Percentiles rank a stretch among this genome's conserved stretches.
Conservation (phyloP, 2,329 filamentous ascomycete genomes). For the Bipolaris cookei region DNA sequence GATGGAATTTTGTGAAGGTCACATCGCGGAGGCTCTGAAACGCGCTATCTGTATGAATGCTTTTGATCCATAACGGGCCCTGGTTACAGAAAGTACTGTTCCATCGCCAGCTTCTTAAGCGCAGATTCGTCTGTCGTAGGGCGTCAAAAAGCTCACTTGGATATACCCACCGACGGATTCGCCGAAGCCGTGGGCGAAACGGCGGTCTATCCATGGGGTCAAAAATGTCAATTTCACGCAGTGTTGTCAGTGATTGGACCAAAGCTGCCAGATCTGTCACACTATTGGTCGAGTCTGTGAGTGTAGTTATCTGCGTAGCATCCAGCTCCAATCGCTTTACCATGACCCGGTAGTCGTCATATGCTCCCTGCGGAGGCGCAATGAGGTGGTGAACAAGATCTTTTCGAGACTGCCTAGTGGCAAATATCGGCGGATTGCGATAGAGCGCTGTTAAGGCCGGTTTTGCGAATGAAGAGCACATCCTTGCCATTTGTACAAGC, state of each 20-base stretch:
- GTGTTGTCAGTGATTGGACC: conserved; percentile 67
- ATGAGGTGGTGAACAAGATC: conserved; percentile 62
- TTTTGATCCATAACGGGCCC: conserved; percentile 45
- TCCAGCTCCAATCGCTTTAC: conserved; percentile 74
- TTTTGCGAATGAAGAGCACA: conserved; percentile 69
- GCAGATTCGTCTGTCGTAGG: conserved; percentile 59
- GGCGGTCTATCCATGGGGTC: conserved; percentile 72
- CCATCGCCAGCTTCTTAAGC: conserved; percentile 63
- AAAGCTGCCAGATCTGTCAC: conserved; percentile 65
- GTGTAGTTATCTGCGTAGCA: conserved; percentile 63
- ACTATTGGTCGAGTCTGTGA: conserved; percentile 60
- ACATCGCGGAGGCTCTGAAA: conserved; percentile 48
- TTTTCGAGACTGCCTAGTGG: conserved; percentile 54
- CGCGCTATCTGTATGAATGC: conserved; percentile 55
- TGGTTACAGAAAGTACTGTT: conserved; percentile 56
- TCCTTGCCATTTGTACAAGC: conserved; percentile 68
- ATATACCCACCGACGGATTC: conserved; percentile 69
- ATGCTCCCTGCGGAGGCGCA: conserved; percentile 47
- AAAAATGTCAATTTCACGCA: conserved; percentile 74
- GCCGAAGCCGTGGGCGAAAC: conserved; percentile 64
- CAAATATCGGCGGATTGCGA: conserved; percentile 68
- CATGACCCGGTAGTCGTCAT: conserved; percentile 71
- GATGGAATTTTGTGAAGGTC: conserved; percentile 46
- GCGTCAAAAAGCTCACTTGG: conserved; percentile 68
- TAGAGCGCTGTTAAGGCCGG: conserved; percentile 78